Evolutionary conservation across 108 stramenopile species (phyloP).

Genomic region (Cyclotella atomus): DNA sequence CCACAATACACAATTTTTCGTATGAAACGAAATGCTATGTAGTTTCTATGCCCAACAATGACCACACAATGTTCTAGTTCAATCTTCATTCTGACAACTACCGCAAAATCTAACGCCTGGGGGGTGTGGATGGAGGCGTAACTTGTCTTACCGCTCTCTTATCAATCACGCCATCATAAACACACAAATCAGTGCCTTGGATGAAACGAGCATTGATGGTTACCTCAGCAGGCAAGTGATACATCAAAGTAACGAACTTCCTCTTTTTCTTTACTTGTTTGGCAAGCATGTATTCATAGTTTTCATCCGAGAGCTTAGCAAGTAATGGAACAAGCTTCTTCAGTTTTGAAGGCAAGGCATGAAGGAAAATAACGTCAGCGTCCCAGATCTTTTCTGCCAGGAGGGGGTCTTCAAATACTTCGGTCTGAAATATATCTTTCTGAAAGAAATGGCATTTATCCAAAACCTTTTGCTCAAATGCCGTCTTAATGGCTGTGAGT

Average conservation of each 20-base stretch:
- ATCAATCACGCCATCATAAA: slow-evolving; percentile 10
- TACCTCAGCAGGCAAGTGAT: slow-evolving; percentile 4
- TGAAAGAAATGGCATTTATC: slow-evolving; percentile 5
- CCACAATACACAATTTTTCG: no score
- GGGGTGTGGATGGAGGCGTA: background rate
- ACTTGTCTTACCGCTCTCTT: background rate
- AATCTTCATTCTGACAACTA: no score
- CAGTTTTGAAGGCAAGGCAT: background rate
- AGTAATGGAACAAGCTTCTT: slow-evolving; percentile 6
- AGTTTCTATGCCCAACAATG: no score
- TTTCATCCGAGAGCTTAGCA: background rate
- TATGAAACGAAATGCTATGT: no score
- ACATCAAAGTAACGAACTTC: slow-evolving; percentile 4
- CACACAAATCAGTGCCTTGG: slow-evolving; percentile 3
- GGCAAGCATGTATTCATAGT: background rate
- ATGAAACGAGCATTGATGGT: background rate
- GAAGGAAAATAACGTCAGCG: slow-evolving; percentile 1
- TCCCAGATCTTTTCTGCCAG: background rate
- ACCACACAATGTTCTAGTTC: no score
- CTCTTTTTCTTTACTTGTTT: background rate
- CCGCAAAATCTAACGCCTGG: background rate
- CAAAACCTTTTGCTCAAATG: slow-evolving; percentile 13
- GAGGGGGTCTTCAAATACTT: background rate
- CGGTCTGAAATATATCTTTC: background rate
- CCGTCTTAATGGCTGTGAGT: background rate